Conservation (phyloP, 2,329 filamentous ascomycete genomes). For the Lasiodiplodia sp. region DNA sequence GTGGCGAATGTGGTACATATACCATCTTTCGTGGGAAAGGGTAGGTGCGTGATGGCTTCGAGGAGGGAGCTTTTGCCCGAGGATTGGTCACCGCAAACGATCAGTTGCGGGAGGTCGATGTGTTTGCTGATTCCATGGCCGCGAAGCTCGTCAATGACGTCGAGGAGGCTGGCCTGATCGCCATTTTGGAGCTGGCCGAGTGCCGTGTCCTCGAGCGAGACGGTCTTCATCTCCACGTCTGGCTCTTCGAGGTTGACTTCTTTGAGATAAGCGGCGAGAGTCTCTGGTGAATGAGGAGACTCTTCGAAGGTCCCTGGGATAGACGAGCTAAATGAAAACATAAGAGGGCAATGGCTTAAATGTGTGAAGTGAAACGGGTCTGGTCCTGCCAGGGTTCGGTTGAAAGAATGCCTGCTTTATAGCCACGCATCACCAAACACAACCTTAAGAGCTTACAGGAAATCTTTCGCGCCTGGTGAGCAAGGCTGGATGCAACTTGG, state of each 20-base stretch:
- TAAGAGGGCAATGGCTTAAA: not conserved
- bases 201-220: constrained; percentile 18
- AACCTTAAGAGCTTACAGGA: not conserved
- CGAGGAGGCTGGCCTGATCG: constrained; percentile 54
- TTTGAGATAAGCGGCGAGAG: not conserved
- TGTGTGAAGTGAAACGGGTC: not conserved
- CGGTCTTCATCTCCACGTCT: not conserved
- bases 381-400: not conserved
- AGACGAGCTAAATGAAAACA: not conserved
- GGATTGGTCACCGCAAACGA: constrained; percentile 68
- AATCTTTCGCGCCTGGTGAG: not conserved
- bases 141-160: constrained; percentile 62
- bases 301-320: not conserved
- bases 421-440: not conserved
- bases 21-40: constrained; percentile 63
- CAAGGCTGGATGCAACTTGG: not conserved
- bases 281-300: not conserved
- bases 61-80: constrained; percentile 71
- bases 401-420: not conserved
- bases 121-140: constrained; percentile 53
- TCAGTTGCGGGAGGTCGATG: constrained; percentile 61
- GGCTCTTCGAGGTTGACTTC: not conserved
- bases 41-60: constrained; percentile 68
- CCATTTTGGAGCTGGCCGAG: constrained; percentile 40
- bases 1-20: constrained; percentile 69